A percentile compares a stretch with the other conserved stretches of the same genome.
phyloP scores from a whole-genome alignment of 306 rosid species.

The Lathyrus aphaca region DNA sequence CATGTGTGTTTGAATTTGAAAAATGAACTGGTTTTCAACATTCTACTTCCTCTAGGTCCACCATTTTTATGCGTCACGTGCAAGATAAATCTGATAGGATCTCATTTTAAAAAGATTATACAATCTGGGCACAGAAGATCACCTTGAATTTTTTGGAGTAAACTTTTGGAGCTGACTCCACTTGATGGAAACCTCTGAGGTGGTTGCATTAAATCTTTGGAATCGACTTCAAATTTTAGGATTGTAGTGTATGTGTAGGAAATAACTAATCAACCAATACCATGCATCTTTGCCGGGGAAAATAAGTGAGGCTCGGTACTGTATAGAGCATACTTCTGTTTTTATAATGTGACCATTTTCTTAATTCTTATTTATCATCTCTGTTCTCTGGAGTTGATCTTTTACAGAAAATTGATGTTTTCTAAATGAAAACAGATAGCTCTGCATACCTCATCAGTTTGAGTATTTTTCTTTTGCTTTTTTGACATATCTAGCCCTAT shows the following conservation, averaged over 20 bases:
- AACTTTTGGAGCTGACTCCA: slow-evolving; percentile 14
- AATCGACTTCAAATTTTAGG: slow-evolving; percentile 30
- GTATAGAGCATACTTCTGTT: slow-evolving; percentile 21
- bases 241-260: slow-evolving; percentile 6
- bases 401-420: slow-evolving; percentile 25
- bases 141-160: slow-evolving; percentile 25
- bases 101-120: slow-evolving; percentile 5
- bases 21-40: slow-evolving; percentile 29
- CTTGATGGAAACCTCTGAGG: neutral
- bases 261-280: slow-evolving; percentile 25
- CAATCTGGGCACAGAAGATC: slow-evolving; percentile 11
- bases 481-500: slow-evolving; percentile 24
- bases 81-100: slow-evolving; percentile 24
- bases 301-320: slow-evolving; percentile 29
- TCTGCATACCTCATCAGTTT: slow-evolving; percentile 2
- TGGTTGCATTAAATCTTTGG: slow-evolving; percentile 17
- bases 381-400: slow-evolving; percentile 11
- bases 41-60: slow-evolving; percentile 17
- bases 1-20: slow-evolving; percentile 25
- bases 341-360: slow-evolving; percentile 15
- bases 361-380: slow-evolving; percentile 6
- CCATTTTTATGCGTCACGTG: slow-evolving; percentile 22
- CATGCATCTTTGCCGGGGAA: neutral
- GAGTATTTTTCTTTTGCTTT: slow-evolving; percentile 16
- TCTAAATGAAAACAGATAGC: slow-evolving; percentile 23